Percentiles rank a stretch among this genome's conserved stretches.
Conservation (phyloP, 2,329 filamentous ascomycete species). For the Fusarium stilboides region DNA sequence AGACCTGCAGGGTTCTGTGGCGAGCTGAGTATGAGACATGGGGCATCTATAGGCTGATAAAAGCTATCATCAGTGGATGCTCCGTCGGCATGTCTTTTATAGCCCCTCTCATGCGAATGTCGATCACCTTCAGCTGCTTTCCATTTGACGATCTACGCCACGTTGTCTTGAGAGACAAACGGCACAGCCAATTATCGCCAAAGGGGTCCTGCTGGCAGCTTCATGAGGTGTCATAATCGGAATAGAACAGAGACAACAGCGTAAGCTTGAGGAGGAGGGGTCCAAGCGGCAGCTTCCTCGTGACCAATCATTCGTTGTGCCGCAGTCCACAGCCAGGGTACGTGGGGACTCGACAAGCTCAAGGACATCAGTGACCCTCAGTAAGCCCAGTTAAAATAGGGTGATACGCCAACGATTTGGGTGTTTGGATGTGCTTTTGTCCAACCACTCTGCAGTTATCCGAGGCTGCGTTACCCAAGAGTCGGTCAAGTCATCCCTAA, state of each 20-base stretch:
- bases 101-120: neutral
- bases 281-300: no score
- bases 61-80: neutral
- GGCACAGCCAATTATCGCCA: neutral
- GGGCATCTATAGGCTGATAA: neutral
- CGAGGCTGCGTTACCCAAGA: neutral
- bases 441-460: neutral
- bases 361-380: neutral
- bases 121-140: neutral
- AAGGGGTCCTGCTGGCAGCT: no score
- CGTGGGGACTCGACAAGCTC: neutral
- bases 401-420: neutral
- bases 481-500: neutral
- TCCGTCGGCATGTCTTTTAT: neutral
- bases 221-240: no score
- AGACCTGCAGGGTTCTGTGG: neutral
- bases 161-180: neutral
- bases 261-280: no score
- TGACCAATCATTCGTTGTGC: no score
- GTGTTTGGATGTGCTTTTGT: neutral
- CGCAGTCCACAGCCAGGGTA: no score
- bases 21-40: conserved; percentile 7
- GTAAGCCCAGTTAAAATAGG: neutral
- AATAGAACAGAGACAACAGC: no score
- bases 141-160: neutral